Evolutionary conservation across 2,329 filamentous ascomycete genomes (phyloP).

Genomic region (Fusarium decemcellulare): DNA sequence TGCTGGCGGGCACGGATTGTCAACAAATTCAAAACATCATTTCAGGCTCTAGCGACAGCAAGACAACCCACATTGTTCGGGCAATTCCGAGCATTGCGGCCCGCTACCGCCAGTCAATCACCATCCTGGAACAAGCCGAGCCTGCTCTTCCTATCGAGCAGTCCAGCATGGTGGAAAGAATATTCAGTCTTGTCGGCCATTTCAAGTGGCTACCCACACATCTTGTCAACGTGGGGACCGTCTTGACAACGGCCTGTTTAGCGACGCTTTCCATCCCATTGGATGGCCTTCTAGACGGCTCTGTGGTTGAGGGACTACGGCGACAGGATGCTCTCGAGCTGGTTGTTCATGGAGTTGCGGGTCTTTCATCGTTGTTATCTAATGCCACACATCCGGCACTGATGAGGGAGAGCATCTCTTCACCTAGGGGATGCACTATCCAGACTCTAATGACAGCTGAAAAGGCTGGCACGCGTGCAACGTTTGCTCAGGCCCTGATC

Average conservation of each 20-base stretch:
- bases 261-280: neutral
- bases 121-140: neutral
- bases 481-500: neutral
- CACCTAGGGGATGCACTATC: neutral
- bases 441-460: neutral
- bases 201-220: neutral
- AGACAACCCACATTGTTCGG: neutral
- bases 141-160: neutral
- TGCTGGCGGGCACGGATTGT: neutral
- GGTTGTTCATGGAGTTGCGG: neutral
- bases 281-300: neutral
- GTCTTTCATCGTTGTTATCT: neutral
- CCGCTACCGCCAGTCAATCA: slow-evolving; percentile 8
- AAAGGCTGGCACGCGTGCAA: neutral
- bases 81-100: neutral
- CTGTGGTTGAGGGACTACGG: neutral
- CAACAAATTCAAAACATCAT: neutral
- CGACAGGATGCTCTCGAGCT: neutral
- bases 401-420: neutral
- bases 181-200: neutral
- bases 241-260: slow-evolving; percentile 1
- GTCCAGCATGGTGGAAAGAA: neutral
- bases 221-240: neutral
- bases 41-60: neutral
- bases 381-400: neutral